Percentiles rank a stretch among this genome's conserved stretches.
These are phyloP conservation scores for Clonostachys rhizophaga DNA, from an alignment of 2,329 filamentous ascomycete species.

Conservation along the genomic window DNA sequence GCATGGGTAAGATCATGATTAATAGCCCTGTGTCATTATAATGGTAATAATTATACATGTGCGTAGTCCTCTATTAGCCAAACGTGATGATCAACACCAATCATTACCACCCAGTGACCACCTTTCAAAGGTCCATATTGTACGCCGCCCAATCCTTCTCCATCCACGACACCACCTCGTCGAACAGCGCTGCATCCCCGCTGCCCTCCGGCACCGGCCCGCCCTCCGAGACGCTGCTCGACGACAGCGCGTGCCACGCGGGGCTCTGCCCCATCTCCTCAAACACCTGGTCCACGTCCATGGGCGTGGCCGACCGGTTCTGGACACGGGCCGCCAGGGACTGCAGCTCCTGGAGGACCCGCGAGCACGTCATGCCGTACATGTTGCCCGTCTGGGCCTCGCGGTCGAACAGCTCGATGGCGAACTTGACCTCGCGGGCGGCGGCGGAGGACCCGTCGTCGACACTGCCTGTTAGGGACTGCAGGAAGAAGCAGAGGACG, in stretches of 20 bases:
- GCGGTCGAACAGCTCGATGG: constrained; percentile 31
- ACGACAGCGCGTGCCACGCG: background rate
- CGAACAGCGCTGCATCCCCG: constrained; percentile 19
- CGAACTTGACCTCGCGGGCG: constrained; percentile 29
- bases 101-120: too few species aligned
- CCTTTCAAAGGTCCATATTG: background rate
- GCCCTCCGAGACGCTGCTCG: constrained; percentile 5
- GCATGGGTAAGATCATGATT: too few species aligned
- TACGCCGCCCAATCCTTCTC: constrained; percentile 23
- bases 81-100: too few species aligned
- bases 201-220: background rate
- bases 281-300: constrained; percentile 1
- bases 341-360: constrained; percentile 29
- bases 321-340: constrained; percentile 6
- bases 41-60: too few species aligned
- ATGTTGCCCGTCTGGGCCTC: constrained; percentile 30
- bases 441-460: constrained; percentile 7
- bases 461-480: constrained; percentile 21
- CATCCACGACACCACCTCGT: constrained; percentile 29
- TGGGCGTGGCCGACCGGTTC: constrained; percentile 1
- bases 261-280: background rate
- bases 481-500: constrained; percentile 39
- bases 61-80: too few species aligned
- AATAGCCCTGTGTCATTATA: too few species aligned
- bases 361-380: constrained; percentile 29